A percentile compares a stretch with the other conserved stretches of the same genome.
phyloP scores from a whole-genome alignment of 2,329 filamentous ascomycete species.

The Fusarium lateritium region DNA sequence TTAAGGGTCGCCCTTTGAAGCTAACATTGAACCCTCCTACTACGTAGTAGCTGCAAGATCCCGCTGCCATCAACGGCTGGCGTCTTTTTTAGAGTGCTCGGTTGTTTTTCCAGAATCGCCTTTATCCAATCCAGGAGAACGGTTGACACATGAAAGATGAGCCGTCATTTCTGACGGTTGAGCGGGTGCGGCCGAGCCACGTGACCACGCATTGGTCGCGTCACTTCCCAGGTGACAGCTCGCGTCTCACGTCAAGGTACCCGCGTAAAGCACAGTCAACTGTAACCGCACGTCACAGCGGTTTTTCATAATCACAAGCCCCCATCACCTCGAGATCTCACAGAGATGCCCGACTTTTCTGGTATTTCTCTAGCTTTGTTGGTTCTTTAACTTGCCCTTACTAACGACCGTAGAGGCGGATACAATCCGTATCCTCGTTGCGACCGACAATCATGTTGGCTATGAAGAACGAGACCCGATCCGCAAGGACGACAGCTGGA shows the following conservation, averaged over 20 bases:
- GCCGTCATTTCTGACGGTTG: constrained; percentile 21
- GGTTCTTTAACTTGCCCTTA: background rate
- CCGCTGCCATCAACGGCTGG: constrained; percentile 22
- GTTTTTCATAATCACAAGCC: constrained; percentile 8
- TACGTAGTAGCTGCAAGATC: constrained; percentile 29
- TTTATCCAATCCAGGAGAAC: constrained; percentile 3
- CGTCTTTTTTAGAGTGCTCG: constrained; percentile 11
- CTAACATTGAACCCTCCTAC: background rate
- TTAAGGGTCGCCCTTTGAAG: background rate
- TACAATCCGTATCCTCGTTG: constrained; percentile 93
- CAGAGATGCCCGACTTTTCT: constrained; percentile 51
- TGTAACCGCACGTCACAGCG: constrained; percentile 8
- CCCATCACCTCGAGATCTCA: background rate
- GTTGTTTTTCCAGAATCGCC: constrained; percentile 28
- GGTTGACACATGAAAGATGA: constrained; percentile 34
- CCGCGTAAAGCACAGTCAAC: constrained; percentile 40
- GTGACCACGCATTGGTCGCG: constrained; percentile 52
- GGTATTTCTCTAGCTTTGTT: constrained; percentile 35
- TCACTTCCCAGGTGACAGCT: constrained; percentile 35
- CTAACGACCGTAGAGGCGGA: constrained; percentile 70
- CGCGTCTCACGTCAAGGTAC: constrained; percentile 28
- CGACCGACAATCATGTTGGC: constrained; percentile 98
- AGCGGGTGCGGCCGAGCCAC: constrained; percentile 28
- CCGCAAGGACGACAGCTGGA: constrained; percentile 98
- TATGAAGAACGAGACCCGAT: constrained; percentile 94